Evolutionary conservation across 768 basidiomycete genomes (phyloP).

Genomic region (Russula virescens): DNA sequence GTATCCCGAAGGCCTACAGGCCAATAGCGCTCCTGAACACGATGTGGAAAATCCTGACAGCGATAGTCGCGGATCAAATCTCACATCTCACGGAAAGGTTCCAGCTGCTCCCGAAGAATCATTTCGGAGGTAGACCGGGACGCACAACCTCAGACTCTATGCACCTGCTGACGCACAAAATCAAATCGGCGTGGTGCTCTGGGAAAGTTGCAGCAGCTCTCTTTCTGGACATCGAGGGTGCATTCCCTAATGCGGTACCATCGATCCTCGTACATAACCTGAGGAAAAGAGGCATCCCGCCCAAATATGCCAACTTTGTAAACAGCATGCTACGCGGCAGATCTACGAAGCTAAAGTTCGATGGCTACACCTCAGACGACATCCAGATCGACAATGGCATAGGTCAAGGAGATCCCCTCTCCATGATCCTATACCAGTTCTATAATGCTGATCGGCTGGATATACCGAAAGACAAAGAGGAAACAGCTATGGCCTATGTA

Average conservation of each 20-base stretch:
- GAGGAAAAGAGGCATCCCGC: neutral
- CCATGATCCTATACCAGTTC: neutral
- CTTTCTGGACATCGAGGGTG: neutral
- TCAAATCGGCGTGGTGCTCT: slow-evolving; percentile 27
- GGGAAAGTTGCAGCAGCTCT: slow-evolving; percentile 10
- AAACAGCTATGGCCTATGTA: neutral
- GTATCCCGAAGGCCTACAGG: neutral
- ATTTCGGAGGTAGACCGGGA: slow-evolving; percentile 14
- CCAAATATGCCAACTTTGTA: neutral
- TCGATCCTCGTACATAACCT: neutral
- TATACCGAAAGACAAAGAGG: neutral
- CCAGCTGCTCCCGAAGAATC: slow-evolving; percentile 19
- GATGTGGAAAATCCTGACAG: slow-evolving; percentile 2
- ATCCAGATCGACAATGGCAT: neutral
- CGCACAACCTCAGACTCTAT: slow-evolving; percentile 28
- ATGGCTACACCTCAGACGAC: neutral
- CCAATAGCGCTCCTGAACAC: neutral
- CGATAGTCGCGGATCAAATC: neutral
- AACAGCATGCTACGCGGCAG: no score
- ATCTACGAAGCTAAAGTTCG: neutral
- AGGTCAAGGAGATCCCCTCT: neutral
- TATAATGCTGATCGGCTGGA: neutral
- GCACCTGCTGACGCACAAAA: slow-evolving; percentile 24
- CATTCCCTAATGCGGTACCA: neutral
- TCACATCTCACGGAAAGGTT: neutral